A percentile compares a stretch with the other conserved stretches of the same genome.
These are phyloP conservation scores for Herpotrichia juniperi DNA, from an alignment of 2,329 filamentous ascomycete genomes.

Conservation along the genomic window DNA sequence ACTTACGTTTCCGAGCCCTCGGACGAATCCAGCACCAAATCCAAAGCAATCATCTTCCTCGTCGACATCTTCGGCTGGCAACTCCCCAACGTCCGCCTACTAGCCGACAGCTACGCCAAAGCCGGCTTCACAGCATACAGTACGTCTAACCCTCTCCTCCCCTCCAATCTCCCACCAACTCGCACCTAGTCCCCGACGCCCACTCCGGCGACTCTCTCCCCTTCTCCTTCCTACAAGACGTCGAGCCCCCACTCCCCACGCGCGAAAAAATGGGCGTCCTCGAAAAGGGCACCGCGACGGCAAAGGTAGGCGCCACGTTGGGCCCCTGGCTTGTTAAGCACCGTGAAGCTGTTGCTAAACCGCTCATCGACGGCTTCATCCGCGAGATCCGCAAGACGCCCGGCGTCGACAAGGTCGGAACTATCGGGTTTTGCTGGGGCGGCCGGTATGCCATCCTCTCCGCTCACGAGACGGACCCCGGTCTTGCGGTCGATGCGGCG, in stretches of 20 bases:
- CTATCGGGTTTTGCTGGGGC: constrained; percentile 52
- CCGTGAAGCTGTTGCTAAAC: constrained; percentile 49
- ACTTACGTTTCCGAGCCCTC: constrained; percentile 52
- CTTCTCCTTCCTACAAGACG: constrained; percentile 46
- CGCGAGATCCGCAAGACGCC: constrained; percentile 45
- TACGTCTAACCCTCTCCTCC: background rate
- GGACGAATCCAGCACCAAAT: constrained; percentile 38
- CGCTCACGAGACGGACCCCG: constrained; percentile 5
- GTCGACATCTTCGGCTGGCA: constrained; percentile 53
- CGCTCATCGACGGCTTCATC: constrained; percentile 53
- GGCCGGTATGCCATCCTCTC: constrained; percentile 48
- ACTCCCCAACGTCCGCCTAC: constrained; percentile 48
- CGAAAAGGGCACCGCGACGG: constrained; percentile 50
- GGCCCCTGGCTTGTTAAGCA: constrained; percentile 53
- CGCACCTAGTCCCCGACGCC: constrained; percentile 45
- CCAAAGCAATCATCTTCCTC: constrained; percentile 51
- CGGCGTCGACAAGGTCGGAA: constrained; percentile 49
- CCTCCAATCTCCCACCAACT: background rate
- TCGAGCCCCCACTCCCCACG: constrained; percentile 50
- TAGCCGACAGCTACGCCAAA: constrained; percentile 51
- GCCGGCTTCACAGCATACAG: constrained; percentile 48
- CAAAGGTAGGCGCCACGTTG: constrained; percentile 45
- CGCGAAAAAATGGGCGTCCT: constrained; percentile 44
- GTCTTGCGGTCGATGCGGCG: constrained; percentile 50
- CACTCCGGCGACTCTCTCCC: constrained; percentile 49